Evolutionary conservation across 169 alveolate species (phyloP), one percentile per base, ranked within the genome.

Genomic region (Cryptosporidium sp.): DNA sequence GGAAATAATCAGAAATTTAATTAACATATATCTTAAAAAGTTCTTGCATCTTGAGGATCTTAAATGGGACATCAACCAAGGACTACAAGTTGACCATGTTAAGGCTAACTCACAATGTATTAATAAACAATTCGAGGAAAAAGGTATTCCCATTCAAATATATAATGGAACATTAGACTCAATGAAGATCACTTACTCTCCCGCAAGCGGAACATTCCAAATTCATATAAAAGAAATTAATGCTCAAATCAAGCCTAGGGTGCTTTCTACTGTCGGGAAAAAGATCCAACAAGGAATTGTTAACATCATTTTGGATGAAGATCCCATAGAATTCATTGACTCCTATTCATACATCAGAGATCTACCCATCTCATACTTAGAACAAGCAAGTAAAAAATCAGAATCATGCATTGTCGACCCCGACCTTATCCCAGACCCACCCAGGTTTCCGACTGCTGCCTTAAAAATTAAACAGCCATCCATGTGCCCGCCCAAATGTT

Each of bases 291-390:
- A 62, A 48, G 67, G 89, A 5, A 23, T 80, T 7, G 89, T 50
- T 14, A 80, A 65, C 70, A 80, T 80, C 35, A 80, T 80, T n/a
- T 18, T 80, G 43, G 89, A 80, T 65, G 80, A 80, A 29, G 89
- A 80, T 14, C 89, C 89, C 23, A 74, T 80, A 0, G 89, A 80
- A 41, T 80, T 62, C 39, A 80, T 80, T 23, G 89, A 80, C 52
- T 62, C 89, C 16, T 80, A 59, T 43, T 80, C 89, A 12, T 80
- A 80, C 41, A 62, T 80, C 23, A 59, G 89, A 43, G 89, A 80
- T 48, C 29, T 80, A 41, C 89, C 89, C n/a, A 62, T 80, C 1
- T 80, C 89, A 23, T 73, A 73, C 45, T 33, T 80, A 41, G 65
- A 62, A 23, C 65, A 65, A 16, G 50, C 65, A 14, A 80, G 18